Evolutionary conservation across 1,139 yeast genomes (phyloP).

Genomic region (Yamadazyma buinensis): DNA sequence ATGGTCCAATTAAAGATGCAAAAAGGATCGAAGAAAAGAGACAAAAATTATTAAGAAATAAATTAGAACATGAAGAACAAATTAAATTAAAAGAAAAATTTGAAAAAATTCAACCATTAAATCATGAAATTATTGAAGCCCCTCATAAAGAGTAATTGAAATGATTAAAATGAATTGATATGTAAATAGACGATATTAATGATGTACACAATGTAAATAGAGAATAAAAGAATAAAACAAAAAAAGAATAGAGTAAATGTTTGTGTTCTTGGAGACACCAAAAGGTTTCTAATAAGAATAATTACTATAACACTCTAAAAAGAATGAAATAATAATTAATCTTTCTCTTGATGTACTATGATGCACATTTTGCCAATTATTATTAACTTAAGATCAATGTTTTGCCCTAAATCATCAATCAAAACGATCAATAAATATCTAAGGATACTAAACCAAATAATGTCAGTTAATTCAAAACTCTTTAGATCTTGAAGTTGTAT

Average conservation of each 20-base stretch:
- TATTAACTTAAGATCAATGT: conserved; percentile 7
- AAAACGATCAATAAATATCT: conserved; percentile 47
- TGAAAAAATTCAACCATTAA: conserved; percentile 64
- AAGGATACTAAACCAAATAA: no score
- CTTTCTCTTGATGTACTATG: conserved; percentile 47
- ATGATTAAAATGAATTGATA: no score
- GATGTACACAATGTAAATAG: no score
- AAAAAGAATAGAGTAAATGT: conserved; percentile 27
- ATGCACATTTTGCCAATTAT: conserved; percentile 38
- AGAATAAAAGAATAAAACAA: no score
- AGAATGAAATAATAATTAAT: no score
- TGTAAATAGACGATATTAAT: no score
- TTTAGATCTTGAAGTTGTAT: no score
- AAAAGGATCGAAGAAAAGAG: conserved; percentile 51
- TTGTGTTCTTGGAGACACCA: conserved; percentile 55
- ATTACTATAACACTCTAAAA: no score
- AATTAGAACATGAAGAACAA: conserved; percentile 74
- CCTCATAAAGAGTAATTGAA: no score
- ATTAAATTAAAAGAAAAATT: conserved; percentile 60
- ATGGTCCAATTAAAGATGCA: conserved; percentile 80
- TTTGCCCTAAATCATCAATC: conserved; percentile 40
- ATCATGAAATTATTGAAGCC: conserved; percentile 9
- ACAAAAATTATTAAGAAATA: conserved; percentile 49
- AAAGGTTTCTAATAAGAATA: no score
- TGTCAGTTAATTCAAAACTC: no score